Conservation (phyloP, 78 protist species). For the Guillardia theta region DNA sequence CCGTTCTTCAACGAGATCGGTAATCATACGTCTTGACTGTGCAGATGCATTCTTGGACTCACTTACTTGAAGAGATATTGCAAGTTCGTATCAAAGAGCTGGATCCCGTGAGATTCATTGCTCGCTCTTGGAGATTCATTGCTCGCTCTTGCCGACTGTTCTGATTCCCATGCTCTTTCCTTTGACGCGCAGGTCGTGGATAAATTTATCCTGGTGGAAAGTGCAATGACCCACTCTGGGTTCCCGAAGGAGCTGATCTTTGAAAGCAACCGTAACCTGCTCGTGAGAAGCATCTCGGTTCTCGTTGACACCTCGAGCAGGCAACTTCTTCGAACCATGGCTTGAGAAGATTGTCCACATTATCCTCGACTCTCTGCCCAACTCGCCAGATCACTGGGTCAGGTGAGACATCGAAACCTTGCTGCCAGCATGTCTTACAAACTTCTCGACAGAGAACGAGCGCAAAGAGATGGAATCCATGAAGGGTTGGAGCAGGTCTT, state of each 20-base stretch:
- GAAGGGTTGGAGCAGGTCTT: no score
- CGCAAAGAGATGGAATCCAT: conserved; percentile 10
- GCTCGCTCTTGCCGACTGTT: not conserved
- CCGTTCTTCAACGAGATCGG: conserved; percentile 6
- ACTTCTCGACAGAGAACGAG: no score
- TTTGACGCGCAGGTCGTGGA: not conserved
- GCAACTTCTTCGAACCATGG: not conserved
- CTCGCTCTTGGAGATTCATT: not conserved
- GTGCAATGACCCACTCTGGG: conserved; percentile 15
- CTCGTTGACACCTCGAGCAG: no score
- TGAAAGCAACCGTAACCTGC: not conserved
- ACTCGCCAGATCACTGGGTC: conserved; percentile 29
- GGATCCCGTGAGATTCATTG: no score
- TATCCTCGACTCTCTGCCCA: conserved; percentile 10
- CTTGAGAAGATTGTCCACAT: not conserved
- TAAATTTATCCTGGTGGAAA: conserved; percentile 6
- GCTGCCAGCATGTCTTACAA: no score
- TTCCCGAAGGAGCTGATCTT: not conserved
- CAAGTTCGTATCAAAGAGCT: no score
- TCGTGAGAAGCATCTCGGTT: no score
- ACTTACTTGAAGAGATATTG: no score
- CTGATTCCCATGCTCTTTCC: not conserved
- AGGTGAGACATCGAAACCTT: no score
- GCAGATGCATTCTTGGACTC: no score
- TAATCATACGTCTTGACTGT: no score